phyloP scores from a whole-genome alignment of 371 early-diverging fungal genomes.

The Mortierella sp. region DNA sequence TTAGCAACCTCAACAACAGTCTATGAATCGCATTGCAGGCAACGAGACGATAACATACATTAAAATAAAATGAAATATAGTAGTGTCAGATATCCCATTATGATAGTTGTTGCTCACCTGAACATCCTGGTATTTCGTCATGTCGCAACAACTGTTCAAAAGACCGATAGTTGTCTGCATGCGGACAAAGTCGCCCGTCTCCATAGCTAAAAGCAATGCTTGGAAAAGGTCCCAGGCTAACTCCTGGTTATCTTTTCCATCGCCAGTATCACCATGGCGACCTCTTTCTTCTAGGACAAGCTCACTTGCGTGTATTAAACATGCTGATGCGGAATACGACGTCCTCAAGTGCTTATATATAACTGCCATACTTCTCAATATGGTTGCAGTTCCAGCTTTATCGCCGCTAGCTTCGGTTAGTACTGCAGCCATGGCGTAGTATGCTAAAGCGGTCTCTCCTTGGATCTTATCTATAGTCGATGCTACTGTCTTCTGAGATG shows the following conservation, averaged over 20 bases:
- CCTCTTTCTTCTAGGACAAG: background rate
- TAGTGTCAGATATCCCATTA: background rate
- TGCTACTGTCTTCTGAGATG: background rate
- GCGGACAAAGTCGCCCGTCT: conserved; percentile 44
- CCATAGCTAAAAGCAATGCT: conserved; percentile 36
- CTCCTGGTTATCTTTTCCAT: background rate
- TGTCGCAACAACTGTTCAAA: background rate
- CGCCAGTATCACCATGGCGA: too few species aligned
- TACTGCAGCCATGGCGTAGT: conserved; percentile 12
- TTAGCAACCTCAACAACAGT: conserved; percentile 23
- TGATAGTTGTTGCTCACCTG: conserved; percentile 14
- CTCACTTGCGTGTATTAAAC: conserved; percentile 34
- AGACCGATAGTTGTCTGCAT: conserved; percentile 20
- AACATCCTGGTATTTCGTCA: conserved; percentile 14
- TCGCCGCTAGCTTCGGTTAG: conserved; percentile 19
- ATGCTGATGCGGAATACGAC: conserved; percentile 26
- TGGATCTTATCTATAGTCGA: conserved; percentile 4
- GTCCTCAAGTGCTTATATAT: conserved; percentile 25
- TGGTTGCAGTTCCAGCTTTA: background rate
- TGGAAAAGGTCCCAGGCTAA: conserved; percentile 42
- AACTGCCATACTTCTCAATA: conserved; percentile 25
- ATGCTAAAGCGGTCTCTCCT: conserved; percentile 25
- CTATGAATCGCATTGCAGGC: conserved; percentile 5
- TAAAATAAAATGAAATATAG: too few species aligned
- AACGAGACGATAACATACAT: background rate